Conservation (phyloP, 2,329 filamentous ascomycete species). For the Colletotrichum eremochloae region DNA sequence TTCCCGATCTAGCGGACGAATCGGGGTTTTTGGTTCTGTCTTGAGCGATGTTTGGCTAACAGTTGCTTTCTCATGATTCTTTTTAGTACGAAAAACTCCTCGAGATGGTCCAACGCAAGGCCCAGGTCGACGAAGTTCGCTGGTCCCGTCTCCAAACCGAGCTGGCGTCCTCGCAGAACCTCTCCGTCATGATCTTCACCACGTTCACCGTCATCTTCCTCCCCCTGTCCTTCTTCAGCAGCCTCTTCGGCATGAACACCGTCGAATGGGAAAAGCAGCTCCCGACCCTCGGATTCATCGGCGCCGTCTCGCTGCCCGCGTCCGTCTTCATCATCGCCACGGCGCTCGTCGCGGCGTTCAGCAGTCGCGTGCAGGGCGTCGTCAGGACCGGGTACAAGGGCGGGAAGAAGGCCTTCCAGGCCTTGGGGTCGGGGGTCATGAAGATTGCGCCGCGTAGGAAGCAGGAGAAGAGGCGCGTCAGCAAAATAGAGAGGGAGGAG, state of each 20-base stretch:
- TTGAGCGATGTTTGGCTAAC: accelerated
- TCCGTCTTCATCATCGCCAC: conserved; percentile 63
- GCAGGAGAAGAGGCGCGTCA: conserved; percentile 39
- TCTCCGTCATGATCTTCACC: conserved; percentile 76
- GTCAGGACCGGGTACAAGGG: conserved; percentile 46
- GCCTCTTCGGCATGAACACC: conserved; percentile 75
- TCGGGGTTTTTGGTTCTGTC: neutral
- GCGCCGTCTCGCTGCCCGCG: conserved; percentile 61
- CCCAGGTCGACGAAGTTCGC: conserved; percentile 75
- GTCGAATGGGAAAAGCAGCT: conserved; percentile 69
- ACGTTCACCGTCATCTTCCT: conserved; percentile 74
- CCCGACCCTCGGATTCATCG: conserved; percentile 59
- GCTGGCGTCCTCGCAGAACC: conserved; percentile 71
- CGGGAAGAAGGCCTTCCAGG: neutral
- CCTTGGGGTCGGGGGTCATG: conserved; percentile 1
- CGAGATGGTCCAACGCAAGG: conserved; percentile 76
- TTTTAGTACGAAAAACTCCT: conserved; percentile 70
- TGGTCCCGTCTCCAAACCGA: conserved; percentile 74
- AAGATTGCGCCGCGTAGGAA: conserved; percentile 27
- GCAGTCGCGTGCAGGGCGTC: conserved; percentile 56
- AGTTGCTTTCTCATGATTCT: accelerated
- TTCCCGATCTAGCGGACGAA: too few species aligned
- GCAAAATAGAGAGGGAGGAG: conserved; percentile 31
- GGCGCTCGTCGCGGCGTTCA: conserved; percentile 70
- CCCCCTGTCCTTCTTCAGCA: conserved; percentile 74